phyloP scores from a whole-genome alignment of 1,139 yeast genomes.

The Ashbya aceris region DNA sequence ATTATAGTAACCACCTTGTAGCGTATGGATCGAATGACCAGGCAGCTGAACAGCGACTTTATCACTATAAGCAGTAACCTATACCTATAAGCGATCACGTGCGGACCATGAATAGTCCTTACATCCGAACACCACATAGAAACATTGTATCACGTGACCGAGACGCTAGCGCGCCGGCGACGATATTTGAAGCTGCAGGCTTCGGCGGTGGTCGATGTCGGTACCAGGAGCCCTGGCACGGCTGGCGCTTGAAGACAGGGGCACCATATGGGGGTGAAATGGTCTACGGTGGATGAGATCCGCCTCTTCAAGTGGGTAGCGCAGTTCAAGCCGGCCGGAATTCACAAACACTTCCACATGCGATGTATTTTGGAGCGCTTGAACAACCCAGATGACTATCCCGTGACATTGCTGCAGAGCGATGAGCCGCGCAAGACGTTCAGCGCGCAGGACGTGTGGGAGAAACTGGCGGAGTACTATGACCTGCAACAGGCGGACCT shows the following conservation, averaged over 20 bases:
- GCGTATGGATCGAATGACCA: too few relatives aligned
- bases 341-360: slow-evolving; percentile 51
- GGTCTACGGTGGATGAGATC: slow-evolving; percentile 63
- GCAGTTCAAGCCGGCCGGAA: slow-evolving; percentile 54
- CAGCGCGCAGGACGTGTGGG: slow-evolving; percentile 48
- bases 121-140: too few relatives aligned
- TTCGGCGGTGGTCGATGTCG: too few relatives aligned
- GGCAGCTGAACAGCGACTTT: too few relatives aligned
- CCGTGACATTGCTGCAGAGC: slow-evolving; percentile 24
- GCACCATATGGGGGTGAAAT: slow-evolving; percentile 27
- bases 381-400: slow-evolving; percentile 32
- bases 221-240: too few relatives aligned
- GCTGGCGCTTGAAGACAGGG: not conserved
- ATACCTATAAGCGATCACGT: too few relatives aligned
- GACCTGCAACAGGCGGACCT: slow-evolving; percentile 48
- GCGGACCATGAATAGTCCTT: too few relatives aligned
- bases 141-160: too few relatives aligned
- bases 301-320: slow-evolving; percentile 56
- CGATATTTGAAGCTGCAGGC: too few relatives aligned
- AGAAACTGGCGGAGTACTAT: slow-evolving; percentile 44
- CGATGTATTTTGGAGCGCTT: slow-evolving; percentile 43
- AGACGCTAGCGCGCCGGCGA: too few relatives aligned
- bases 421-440: slow-evolving; percentile 28
- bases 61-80: too few relatives aligned
- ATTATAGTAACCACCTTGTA: too few relatives aligned